Evolutionary conservation across 2,329 filamentous ascomycete genomes (phyloP).

Genomic region (Trichophyton simii): DNA sequence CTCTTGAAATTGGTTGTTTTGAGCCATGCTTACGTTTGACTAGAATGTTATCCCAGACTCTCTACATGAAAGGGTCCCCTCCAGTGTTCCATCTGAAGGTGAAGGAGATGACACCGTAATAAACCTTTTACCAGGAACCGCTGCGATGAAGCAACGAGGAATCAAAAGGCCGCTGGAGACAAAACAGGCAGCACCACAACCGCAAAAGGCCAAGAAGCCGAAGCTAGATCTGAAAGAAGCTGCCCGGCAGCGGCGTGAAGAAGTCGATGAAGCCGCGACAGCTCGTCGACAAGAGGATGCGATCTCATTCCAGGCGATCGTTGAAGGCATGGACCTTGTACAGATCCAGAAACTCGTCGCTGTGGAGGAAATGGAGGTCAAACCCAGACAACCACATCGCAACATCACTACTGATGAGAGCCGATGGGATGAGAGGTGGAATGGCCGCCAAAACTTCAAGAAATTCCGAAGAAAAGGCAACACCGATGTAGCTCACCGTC

Average conservation of each 20-base stretch:
- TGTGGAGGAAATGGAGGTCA: slow-evolving; percentile 63
- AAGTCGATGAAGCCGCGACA: slow-evolving; percentile 42
- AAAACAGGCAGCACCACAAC: slow-evolving; percentile 17
- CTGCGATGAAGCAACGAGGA: slow-evolving; percentile 65
- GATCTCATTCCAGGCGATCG: slow-evolving; percentile 42
- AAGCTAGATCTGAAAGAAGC: slow-evolving; percentile 58
- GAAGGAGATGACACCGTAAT: slow-evolving; percentile 50
- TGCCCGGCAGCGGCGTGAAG: slow-evolving; percentile 42
- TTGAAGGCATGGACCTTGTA: slow-evolving; percentile 56
- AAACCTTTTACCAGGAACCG: slow-evolving; percentile 60
- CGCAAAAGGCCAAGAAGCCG: slow-evolving; percentile 36
- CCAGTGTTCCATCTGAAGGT: slow-evolving; percentile 17
- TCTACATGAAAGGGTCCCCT: slow-evolving; percentile 17
- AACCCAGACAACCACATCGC: slow-evolving; percentile 16
- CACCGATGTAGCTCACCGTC: slow-evolving; percentile 28
- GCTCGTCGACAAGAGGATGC: slow-evolving; percentile 54
- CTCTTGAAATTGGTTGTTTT: neutral
- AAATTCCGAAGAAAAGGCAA: slow-evolving; percentile 46
- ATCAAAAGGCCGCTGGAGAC: slow-evolving; percentile 38
- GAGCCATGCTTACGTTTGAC: slow-evolving; percentile 3
- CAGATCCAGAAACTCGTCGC: slow-evolving; percentile 62
- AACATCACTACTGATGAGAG: slow-evolving; percentile 36
- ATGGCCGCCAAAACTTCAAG: slow-evolving; percentile 93
- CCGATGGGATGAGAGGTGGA: slow-evolving; percentile 81
- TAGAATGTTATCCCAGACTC: slow-evolving; percentile 9